Evolutionary conservation across 2,329 filamentous ascomycete species (phyloP).

Genomic region (Phaeophleospora eucalypticola): DNA sequence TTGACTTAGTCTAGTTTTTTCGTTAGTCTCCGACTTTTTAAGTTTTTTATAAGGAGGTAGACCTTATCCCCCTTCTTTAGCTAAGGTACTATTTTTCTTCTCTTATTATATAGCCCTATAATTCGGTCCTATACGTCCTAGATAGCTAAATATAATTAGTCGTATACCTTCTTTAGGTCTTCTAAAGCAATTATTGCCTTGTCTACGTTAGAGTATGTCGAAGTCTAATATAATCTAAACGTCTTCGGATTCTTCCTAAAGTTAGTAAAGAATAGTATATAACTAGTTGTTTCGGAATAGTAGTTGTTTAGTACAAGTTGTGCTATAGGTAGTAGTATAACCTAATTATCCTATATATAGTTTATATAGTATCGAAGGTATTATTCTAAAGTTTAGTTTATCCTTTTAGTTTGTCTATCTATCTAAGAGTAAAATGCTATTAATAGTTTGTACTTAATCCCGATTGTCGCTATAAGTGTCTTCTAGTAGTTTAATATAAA

Average conservation of each 20-base stretch:
- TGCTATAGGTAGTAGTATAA: slow-evolving; percentile 17
- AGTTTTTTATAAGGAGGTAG: slow-evolving; percentile 4
- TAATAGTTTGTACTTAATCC: slow-evolving; percentile 22
- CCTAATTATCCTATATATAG: slow-evolving; percentile 24
- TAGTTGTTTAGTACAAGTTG: slow-evolving; percentile 26
- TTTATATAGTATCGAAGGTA: slow-evolving; percentile 25
- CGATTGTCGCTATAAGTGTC: slow-evolving; percentile 13
- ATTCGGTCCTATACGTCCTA: not conserved
- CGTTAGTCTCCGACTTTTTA: slow-evolving; percentile 2
- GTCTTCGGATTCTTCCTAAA: slow-evolving; percentile 9
- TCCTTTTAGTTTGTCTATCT: slow-evolving; percentile 26
- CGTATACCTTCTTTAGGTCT: slow-evolving; percentile 1
- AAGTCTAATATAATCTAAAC: not conserved
- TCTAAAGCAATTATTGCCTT: slow-evolving; percentile 1
- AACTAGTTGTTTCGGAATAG: slow-evolving; percentile 11
- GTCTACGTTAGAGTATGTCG: not conserved
- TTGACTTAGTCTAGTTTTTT: slow-evolving; percentile 7
- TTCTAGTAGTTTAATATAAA: slow-evolving; percentile 24
- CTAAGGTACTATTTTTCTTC: slow-evolving; percentile 10
- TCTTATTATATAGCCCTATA: slow-evolving; percentile 1
- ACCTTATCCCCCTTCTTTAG: slow-evolving; percentile 7
- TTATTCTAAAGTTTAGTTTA: slow-evolving; percentile 24
- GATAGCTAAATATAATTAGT: not conserved
- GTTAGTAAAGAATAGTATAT: slow-evolving; percentile 22
- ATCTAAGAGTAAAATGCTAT: slow-evolving; percentile 29